Base-by-base conservation (phyloP, 2,329 filamentous ascomycete genomes). In the Torrubiellomyces zombiae region DNA sequence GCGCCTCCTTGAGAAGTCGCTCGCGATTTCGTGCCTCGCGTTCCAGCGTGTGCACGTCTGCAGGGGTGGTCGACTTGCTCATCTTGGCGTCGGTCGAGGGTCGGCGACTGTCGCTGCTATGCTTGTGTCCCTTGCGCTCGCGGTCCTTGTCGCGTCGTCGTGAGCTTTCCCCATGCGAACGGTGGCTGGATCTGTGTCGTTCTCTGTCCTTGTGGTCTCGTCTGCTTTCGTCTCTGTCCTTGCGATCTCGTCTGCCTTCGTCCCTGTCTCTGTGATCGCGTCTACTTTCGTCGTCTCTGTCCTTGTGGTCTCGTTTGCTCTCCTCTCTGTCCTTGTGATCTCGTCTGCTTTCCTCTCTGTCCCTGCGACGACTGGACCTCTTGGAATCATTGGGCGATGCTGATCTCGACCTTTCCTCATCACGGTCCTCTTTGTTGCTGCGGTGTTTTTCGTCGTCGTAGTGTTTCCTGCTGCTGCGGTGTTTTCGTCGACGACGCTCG, bases 1-100 rank as follows among this genome's bases (percentile, higher is more conserved):
- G 70, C 19, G 70, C 67, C 47, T 81, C 75, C 39, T 73, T 75
- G 9, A 75, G 55, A 25, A 78, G 54, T 14, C 75, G 59, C 44
- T 77, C 72, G 22, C 72, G 60, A 39, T 75, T 64, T 10, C 71
- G 56, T 9, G 66, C 67, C 42, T 78, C 74, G 13, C 75, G 67
- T 46, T 81, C 75, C 0, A 73, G 55, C 2, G 75, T 74, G 45
- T 79, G 74, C n/a, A 67, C 60, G 34, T 77, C 70, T 30, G 56
- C 58, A 19, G 39, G 37, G 15, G 43, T 37, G 27, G 31, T 27
- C 13, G 23, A 20, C 20, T 28, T 29, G 23, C 19, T 19, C 26
- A 25, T 21, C 34, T 24, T 18, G 48, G 30, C 34, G 19, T 35
- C 34, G 4, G 37, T 31, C 1, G 49, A 40, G 27, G 47, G 28